A percentile compares a stretch with the other conserved stretches of the same genome.
These are phyloP conservation scores for Eucommia ulmoides DNA, from an alignment of 257 asterid species.

Conservation along the genomic window DNA sequence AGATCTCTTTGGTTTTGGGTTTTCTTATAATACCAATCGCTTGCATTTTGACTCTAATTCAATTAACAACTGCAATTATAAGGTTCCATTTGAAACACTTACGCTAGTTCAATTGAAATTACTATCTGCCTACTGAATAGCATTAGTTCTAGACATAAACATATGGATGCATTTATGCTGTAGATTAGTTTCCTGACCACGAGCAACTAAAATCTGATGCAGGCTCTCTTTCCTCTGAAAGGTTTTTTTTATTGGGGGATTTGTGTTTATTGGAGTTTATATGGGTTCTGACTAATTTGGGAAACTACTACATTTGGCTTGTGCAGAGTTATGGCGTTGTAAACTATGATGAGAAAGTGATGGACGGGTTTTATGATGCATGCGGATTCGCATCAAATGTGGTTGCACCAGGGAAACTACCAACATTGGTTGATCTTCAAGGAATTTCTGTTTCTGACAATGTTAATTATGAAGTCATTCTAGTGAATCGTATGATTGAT, in stretches of 20 bases:
- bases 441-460: conserved; percentile 45
- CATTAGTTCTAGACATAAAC: no score
- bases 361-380: conserved; percentile 92
- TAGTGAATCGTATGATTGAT: conserved; percentile 65
- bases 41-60: neutral
- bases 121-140: no score
- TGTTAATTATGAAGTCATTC: conserved; percentile 62
- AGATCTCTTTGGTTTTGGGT: neutral
- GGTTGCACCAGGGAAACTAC: conserved; percentile 58
- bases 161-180: no score
- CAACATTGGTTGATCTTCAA: conserved; percentile 60
- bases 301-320: neutral
- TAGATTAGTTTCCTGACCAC: neutral
- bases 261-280: neutral
- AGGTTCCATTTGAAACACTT: neutral
- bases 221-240: neutral
- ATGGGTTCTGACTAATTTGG: neutral
- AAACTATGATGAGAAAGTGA: conserved; percentile 78
- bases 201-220: neutral
- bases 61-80: neutral
- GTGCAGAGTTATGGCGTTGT: conserved; percentile 85
- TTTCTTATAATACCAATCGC: neutral
- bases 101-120: no score
- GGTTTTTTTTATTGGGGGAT: neutral
- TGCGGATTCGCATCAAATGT: conserved; percentile 59